Base-by-base conservation (phyloP, 306 rosid species). In the Amphicarpaea edgeworthii region DNA sequence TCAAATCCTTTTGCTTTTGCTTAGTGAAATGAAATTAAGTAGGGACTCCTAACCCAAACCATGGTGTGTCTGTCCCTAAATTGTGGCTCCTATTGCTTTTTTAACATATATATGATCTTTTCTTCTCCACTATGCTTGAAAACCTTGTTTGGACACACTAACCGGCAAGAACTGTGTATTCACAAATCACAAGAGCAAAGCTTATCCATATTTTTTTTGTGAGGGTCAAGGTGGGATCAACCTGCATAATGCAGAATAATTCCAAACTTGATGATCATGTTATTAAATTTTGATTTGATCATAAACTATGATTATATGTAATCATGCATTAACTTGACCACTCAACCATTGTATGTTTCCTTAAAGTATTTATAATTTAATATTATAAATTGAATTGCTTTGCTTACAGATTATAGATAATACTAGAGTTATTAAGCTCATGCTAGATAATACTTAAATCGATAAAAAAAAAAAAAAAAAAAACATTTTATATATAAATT, bases 1-100 rank as follows among this genome's bases (percentile, higher is more conserved):
- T 32, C 40, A 23, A n/a, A n/a, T n/a, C n/a, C n/a, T n/a, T n/a
- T n/a, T 72, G 14, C 66, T 10, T 72, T n/a, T 45, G n/a, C 23
- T 21, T 4, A 2, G 7, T 62, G 23, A 55, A 42, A 2, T 28
- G 3, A 28, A 28, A 28, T 28, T n/a, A n/a, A n/a, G n/a, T n/a
- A n/a, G 1, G 2, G 11, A 8, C 8, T 11, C 72, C n/a, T 38
- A 37, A 32, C 24, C 17, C 16, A 0, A 17, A 7, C 23, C 14
- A 34, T 34, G 40, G 6, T 30, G 40, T 4, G 30, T 16, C 10
- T 4, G 30, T 16, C 10, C 26, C 45, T 57, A 38, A 78, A 71
- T 16, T 51, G 60, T 69, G 81, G 70, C 41, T 58, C 17, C 15
- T 26, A 68, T 77, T 41, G 1, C 32, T 12, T 65, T 49, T 50